These are phyloP conservation scores for Hydnum rufescens DNA, from an alignment of 768 basidiomycete species.

Conservation along the genomic window DNA sequence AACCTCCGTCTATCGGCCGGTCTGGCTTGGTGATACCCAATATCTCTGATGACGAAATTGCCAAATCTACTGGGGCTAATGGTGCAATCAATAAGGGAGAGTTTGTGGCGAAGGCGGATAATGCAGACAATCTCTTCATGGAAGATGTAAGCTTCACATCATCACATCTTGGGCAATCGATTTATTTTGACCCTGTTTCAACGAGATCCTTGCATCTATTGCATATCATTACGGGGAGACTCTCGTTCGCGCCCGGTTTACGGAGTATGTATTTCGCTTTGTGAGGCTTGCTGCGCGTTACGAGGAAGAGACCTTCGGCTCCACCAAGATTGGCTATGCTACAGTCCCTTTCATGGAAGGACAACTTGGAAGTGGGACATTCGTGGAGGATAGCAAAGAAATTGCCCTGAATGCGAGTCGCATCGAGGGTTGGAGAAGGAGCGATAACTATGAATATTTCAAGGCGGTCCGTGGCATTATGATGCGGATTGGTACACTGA, in stretches of 20 bases:
- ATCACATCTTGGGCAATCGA: no score
- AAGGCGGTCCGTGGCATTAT: conserved; percentile 31
- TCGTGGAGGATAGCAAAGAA: conserved; percentile 60
- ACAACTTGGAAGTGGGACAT: conserved; percentile 56
- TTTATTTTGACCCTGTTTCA: background rate
- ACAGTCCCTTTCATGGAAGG: conserved; percentile 26
- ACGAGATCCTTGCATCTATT: conserved; percentile 34
- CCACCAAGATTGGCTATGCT: conserved; percentile 58
- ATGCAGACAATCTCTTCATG: conserved; percentile 69
- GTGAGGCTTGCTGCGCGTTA: conserved; percentile 77
- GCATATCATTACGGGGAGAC: conserved; percentile 84
- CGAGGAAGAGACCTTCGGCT: conserved; percentile 60
- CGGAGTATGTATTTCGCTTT: conserved; percentile 76
- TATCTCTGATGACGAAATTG: background rate
- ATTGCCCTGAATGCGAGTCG: conserved; percentile 56
- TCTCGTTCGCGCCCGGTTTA: conserved; percentile 70
- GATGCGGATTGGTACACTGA: background rate
- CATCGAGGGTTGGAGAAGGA: conserved; percentile 86
- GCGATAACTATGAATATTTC: conserved; percentile 56
- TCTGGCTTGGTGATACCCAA: no score
- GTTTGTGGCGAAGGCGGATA: conserved; percentile 23
- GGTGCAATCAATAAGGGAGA: background rate
- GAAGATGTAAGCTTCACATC: conserved; percentile 52
- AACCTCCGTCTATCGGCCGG: background rate
- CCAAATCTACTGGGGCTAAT: background rate